phyloP scores from a whole-genome alignment of 2,329 filamentous ascomycete genomes.

The Septoria petroselini region DNA sequence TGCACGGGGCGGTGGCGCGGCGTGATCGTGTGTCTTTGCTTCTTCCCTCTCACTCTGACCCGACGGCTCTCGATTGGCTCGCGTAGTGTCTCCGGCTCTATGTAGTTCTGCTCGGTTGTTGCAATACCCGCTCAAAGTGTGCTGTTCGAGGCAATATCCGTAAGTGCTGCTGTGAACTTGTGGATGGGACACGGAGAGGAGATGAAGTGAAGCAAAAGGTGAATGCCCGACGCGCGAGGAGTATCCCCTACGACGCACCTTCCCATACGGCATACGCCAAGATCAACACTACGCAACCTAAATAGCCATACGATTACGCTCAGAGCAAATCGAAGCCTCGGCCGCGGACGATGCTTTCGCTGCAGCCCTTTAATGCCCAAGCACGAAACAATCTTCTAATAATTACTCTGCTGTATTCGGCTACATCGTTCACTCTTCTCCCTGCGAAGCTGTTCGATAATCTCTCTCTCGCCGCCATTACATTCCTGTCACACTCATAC shows the following conservation, averaged over 20 bases:
- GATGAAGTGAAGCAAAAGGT: not conserved
- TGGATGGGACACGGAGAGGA: too few species aligned
- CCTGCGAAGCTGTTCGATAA: not conserved
- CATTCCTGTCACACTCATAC: not conserved
- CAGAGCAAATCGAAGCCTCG: not conserved
- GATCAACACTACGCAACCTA: not conserved
- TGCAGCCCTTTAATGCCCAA: not conserved
- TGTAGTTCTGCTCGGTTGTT: slow-evolving; percentile 9
- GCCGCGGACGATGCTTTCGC: not conserved
- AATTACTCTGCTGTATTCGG: too few species aligned
- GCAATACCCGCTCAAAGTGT: not conserved
- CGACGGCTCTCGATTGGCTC: slow-evolving; percentile 1
- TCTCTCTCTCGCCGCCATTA: not conserved
- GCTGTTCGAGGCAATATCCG: not conserved
- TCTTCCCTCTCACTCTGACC: slow-evolving; percentile 8
- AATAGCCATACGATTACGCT: not conserved
- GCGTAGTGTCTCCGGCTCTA: not conserved
- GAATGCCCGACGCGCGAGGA: too few species aligned
- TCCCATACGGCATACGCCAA: not conserved
- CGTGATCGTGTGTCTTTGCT: slow-evolving; percentile 7
- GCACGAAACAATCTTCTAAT: too few species aligned
- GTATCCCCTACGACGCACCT: too few species aligned
- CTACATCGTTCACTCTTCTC: too few species aligned
- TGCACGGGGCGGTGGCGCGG: not conserved
- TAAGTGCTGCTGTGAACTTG: not conserved